Evolutionary conservation across 1,284 basidiomycete genomes (phyloP).

Genomic region (Kalmanozyma brasiliensis): DNA sequence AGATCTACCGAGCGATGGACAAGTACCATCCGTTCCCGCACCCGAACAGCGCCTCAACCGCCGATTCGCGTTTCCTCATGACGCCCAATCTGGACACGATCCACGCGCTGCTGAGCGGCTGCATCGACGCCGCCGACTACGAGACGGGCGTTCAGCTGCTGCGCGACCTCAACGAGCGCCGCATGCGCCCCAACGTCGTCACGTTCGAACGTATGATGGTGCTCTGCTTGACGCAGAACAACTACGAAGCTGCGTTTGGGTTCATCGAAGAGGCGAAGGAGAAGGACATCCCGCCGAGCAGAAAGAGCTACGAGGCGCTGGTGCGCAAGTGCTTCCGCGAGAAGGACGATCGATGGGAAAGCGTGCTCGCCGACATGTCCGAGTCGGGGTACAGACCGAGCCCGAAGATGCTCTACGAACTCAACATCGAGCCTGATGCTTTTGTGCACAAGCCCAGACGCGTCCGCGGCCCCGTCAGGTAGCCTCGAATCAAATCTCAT

Average conservation of each 20-base stretch:
- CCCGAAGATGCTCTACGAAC: conserved; percentile 6
- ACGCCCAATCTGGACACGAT: conserved; percentile 38
- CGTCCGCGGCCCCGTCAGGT: not conserved
- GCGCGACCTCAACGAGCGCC: conserved; percentile 23
- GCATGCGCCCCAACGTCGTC: conserved; percentile 22
- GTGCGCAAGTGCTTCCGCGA: conserved; percentile 47
- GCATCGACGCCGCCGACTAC: conserved; percentile 38
- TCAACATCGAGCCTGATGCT: conserved; percentile 10
- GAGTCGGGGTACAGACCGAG: conserved; percentile 37
- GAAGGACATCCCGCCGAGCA: conserved; percentile 33
- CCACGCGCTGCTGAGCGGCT: conserved; percentile 41
- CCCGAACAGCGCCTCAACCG: not conserved
- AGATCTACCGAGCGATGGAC: conserved; percentile 34
- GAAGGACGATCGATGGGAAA: conserved; percentile 48
- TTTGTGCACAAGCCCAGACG: not conserved
- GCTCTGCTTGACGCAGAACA: conserved; percentile 40
- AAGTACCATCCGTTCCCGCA: conserved; percentile 5
- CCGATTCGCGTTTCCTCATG: not conserved
- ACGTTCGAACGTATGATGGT: conserved; percentile 57
- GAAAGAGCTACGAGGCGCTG: conserved; percentile 53
- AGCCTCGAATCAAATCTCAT: too few species aligned
- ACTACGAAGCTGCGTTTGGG: conserved; percentile 54
- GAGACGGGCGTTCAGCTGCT: conserved; percentile 33
- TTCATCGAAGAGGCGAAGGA: conserved; percentile 56
- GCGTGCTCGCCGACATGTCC: conserved; percentile 49